Percentiles rank a stretch among this genome's conserved stretches.
phyloP scores from a whole-genome alignment of 371 early-diverging fungal genomes.

The Mucor irregularis region DNA sequence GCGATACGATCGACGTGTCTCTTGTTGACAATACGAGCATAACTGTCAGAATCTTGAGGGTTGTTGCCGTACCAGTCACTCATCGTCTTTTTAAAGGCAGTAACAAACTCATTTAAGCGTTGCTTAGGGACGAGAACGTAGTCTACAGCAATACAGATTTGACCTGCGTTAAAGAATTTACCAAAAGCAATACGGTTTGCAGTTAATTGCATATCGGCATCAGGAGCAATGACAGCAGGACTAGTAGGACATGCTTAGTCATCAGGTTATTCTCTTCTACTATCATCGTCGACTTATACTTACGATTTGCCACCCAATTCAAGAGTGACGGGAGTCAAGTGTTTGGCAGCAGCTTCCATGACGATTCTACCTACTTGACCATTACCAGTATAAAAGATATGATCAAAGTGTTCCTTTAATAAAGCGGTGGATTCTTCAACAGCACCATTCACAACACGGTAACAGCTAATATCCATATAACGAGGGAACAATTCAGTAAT shows the following conservation, averaged over 20 bases:
- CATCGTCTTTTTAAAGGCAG: conserved; percentile 53
- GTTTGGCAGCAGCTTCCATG: conserved; percentile 73
- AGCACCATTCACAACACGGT: conserved; percentile 79
- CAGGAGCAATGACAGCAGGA: conserved; percentile 73
- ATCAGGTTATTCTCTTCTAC: no score
- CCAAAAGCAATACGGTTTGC: conserved; percentile 84
- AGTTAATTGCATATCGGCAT: conserved; percentile 62
- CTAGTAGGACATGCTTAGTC: no score
- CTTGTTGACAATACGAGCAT: conserved; percentile 70
- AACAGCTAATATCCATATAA: conserved; percentile 72
- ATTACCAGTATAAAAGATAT: conserved; percentile 90
- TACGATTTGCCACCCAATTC: conserved; percentile 87
- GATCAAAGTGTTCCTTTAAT: conserved; percentile 73
- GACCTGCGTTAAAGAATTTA: conserved; percentile 84
- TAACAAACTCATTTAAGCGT: conserved; percentile 49
- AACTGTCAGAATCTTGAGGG: conserved; percentile 55
- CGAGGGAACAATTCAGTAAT: conserved; percentile 66
- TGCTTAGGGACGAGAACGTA: conserved; percentile 70
- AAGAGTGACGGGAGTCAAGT: conserved; percentile 76
- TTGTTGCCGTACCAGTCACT: conserved; percentile 54
- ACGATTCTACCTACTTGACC: conserved; percentile 77
- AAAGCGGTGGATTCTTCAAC: conserved; percentile 77
- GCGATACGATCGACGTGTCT: conserved; percentile 75
- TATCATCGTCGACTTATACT: no score
- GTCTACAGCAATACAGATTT: conserved; percentile 90